Evolutionary conservation across 2,329 filamentous ascomycete species (phyloP).

Genomic region (Penicillium olsonii): DNA sequence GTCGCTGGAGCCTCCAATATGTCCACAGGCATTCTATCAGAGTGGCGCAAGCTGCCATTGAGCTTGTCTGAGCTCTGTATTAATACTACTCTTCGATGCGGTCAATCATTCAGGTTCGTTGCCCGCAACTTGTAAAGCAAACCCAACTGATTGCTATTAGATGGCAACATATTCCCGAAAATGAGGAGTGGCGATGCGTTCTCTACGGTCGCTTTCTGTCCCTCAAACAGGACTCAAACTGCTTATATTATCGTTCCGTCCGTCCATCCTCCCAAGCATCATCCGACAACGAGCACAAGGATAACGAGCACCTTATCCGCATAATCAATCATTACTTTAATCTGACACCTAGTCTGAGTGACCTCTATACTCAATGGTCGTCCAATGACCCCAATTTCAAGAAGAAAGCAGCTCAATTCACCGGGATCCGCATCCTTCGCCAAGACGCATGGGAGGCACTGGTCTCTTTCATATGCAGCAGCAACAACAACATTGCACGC

Average conservation of each 20-base stretch:
- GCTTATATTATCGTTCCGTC: conserved; percentile 73
- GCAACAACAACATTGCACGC: conserved; percentile 94
- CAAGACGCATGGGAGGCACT: conserved; percentile 97
- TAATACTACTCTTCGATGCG: conserved; percentile 89
- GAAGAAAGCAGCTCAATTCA: conserved; percentile 81
- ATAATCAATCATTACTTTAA: conserved; percentile 87
- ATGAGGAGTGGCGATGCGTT: conserved; percentile 87
- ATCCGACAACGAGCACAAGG: conserved; percentile 33
- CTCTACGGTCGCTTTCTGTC: conserved; percentile 82
- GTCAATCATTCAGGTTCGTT: conserved; percentile 78
- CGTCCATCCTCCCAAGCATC: conserved; percentile 11
- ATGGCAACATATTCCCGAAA: conserved; percentile 75
- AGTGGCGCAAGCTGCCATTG: conserved; percentile 86
- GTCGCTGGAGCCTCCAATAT: not conserved
- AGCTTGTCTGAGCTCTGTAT: conserved; percentile 85
- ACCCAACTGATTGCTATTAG: conserved; percentile 44
- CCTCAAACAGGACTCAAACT: conserved; percentile 75
- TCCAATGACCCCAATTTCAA: conserved; percentile 82
- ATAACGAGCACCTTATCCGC: conserved; percentile 66
- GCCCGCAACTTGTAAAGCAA: not conserved
- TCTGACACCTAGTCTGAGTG: conserved; percentile 71
- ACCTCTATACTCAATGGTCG: conserved; percentile 86
- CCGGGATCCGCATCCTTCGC: conserved; percentile 85
- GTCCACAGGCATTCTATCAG: conserved; percentile 54
- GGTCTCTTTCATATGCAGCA: conserved; percentile 94